Evolutionary conservation across 2,329 filamentous ascomycete species (phyloP), one percentile per base, ranked within the genome.

Genomic region (Stemphylium vesicarium): DNA sequence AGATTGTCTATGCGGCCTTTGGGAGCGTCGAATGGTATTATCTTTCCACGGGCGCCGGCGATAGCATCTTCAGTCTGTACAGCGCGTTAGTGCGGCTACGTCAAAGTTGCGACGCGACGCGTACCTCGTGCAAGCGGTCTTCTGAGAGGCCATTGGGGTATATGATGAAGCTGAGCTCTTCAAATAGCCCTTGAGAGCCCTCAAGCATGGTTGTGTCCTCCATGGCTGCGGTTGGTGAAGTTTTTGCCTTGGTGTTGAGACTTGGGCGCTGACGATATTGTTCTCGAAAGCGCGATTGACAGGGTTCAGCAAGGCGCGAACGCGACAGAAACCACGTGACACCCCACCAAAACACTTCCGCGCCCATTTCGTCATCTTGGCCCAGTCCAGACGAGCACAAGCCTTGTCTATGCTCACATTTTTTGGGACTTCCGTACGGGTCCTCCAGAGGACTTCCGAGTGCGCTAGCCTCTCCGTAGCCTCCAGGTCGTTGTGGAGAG

Each of bases 1-100:
- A 82, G 68, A 15, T 73, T 71, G 6, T 76, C 68, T 43, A 80
- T 73, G 22, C 72, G 68, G 10, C 78, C 78, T 39, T 75, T 66
- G 15, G 75, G 66, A 13, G 67, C 57, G 42, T 78, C 65, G 58
- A 77, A 74, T 5, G 74, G 68, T 10, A 80, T 63, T 12, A 80
- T 76, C 42, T 78, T 77, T 18, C 81, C 85, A 43, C 81, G 82
- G 63, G 82, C 73, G 54, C 78, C 69, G 56, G 77, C 71, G 39
- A 87, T 73, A 1, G 75, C 68, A 5, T 78, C 72, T 24, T 77
- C 75, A 47, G 84, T 66, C 82, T 85, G 59, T 29, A 20, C 20
- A 33, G 37, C 33, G 40, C 15, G 63, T 74, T 47, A 74, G 68
- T 45, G 57, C 33, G 11, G 38, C 15, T 29, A 33, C 42, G 10